Evolutionary conservation across 768 basidiomycete genomes (phyloP), one percentile per base, ranked within the genome.

Genomic region (Boletus huronensis): DNA sequence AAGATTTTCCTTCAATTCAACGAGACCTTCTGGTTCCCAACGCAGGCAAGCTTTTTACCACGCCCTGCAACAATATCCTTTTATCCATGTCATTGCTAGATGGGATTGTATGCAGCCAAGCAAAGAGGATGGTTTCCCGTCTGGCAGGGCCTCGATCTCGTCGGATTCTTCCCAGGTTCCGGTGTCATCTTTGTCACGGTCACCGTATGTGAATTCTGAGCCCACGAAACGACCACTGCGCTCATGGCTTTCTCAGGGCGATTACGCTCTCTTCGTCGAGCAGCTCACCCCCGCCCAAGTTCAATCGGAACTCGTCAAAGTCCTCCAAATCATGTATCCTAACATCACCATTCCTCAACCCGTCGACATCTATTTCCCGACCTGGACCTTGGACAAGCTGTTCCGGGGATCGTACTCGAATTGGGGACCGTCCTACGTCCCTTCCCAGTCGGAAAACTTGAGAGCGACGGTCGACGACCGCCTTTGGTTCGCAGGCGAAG

Each of bases 1-100:
- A 87, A 87, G 66, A 84, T 87, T 26, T 87, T 85, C 68, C 62
- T 87, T 43, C 78, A 82, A 55, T 87, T 87, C 62, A 72, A 78
- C 0, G 59, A 77, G 51, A 82, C 79, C 17, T 87, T 87, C 65
- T 87, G 79, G 80, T 79, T 79, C 50, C 68, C 75, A 31, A 79
- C 78, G 0, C 64, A 79, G 71, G 76, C 72, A 39, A 28, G 34
- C 6, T 3, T 40, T 10, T 9, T 25, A 9, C n/a, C 4, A 6
- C 2, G 13, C 6, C 9, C 36, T 13, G 0, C 32, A 16, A 9
- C 39, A 6, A 10, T 9, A 34, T 16, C 0, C 8, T 6, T 9
- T 39, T 7, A 52, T 28, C 2, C 16, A 29, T 19, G 9, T 19
- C 6, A 13, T 16, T 7, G 26, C 17, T 48, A 70, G 70, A 61